Evolutionary conservation across 257 asterid species (phyloP).

Genomic region (Solanum medicagineum): DNA sequence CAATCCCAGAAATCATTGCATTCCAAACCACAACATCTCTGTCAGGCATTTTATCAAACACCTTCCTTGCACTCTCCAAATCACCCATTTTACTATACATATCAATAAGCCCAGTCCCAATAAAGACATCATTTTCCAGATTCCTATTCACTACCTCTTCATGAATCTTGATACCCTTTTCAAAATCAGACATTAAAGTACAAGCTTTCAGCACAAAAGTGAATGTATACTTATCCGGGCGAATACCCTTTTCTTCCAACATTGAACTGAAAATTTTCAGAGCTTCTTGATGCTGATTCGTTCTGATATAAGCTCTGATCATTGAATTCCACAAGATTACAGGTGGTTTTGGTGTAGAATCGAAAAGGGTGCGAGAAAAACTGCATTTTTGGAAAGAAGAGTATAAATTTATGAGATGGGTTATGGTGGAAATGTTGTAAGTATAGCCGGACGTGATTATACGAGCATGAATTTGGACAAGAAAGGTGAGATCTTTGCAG

Average conservation of each 20-base stretch:
- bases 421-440: neutral
- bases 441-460: constrained; percentile 9
- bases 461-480: constrained; percentile 23
- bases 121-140: constrained; percentile 21
- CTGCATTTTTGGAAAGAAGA: constrained; percentile 20
- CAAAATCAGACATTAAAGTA: neutral
- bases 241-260: neutral
- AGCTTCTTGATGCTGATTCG: constrained; percentile 11
- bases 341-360: constrained; percentile 7
- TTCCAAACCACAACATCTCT: constrained; percentile 30
- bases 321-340: constrained; percentile 20
- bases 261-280: constrained; percentile 12
- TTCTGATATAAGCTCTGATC: constrained; percentile 18
- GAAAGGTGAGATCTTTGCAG: constrained; percentile 8
- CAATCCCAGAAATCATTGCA: constrained; percentile 24
- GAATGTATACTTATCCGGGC: constrained; percentile 25
- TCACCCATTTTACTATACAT: constrained; percentile 24
- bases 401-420: constrained; percentile 24
- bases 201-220: constrained; percentile 37
- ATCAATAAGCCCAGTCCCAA: constrained; percentile 25
- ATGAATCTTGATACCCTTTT: constrained; percentile 17
- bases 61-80: constrained; percentile 8
- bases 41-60: constrained; percentile 25
- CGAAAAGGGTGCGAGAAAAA: constrained; percentile 16
- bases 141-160: constrained; percentile 3